Evolutionary conservation across 768 basidiomycete genomes (phyloP).

Genomic region (Lactifluus pinguis): DNA sequence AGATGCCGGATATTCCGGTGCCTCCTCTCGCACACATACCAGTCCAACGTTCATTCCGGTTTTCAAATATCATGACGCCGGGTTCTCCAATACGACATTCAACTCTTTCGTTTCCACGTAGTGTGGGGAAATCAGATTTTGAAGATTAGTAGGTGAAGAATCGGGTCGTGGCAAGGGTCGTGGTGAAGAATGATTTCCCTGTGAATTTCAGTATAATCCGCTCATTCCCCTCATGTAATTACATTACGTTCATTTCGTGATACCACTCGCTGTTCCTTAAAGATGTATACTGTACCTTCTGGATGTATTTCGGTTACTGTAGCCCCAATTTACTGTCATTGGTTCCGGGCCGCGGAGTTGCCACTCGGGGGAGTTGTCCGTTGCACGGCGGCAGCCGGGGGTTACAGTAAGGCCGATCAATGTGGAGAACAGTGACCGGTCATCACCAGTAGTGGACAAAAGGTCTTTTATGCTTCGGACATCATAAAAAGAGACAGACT

Average conservation of each 20-base stretch:
- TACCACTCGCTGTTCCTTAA: neutral
- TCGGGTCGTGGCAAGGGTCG: neutral
- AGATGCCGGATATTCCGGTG: neutral
- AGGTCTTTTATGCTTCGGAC: neutral
- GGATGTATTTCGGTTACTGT: no score
- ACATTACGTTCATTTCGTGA: conserved; percentile 8
- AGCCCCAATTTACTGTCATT: neutral
- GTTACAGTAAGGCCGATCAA: neutral
- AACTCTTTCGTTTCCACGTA: conserved; percentile 7
- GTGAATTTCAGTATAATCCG: neutral
- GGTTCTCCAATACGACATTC: neutral
- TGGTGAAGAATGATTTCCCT: neutral
- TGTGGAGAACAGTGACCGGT: neutral
- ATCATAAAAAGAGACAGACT: neutral
- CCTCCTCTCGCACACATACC: conserved; percentile 1
- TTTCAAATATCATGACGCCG: neutral
- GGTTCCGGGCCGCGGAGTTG: conserved; percentile 5
- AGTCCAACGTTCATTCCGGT: neutral
- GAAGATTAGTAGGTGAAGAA: neutral
- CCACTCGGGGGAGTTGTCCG: neutral
- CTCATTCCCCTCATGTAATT: neutral
- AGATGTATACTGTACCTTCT: neutral
- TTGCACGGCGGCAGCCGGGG: neutral
- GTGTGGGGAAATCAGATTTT: conserved; percentile 7
- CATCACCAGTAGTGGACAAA: neutral